Evolutionary conservation across 257 asterid species (phyloP), one percentile per base, ranked within the genome.

Genomic region (Ligustrum vulgare): DNA sequence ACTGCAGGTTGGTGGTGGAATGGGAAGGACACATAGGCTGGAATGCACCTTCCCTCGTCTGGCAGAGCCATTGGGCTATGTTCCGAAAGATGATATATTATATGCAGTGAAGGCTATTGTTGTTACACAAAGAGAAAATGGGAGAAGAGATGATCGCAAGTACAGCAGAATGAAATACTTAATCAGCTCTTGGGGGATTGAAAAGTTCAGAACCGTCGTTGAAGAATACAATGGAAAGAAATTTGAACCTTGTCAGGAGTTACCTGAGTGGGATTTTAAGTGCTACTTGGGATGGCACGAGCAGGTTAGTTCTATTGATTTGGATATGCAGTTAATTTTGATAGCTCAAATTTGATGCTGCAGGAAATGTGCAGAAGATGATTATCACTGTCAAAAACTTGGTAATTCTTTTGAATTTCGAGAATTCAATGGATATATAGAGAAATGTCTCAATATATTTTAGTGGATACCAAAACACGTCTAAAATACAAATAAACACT

Each of bases 241-340:
- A 76, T 89, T 94, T 25, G 90, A 92, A 80, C 90, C 93, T 68
- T 86, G 90, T 83, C 96, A 37, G 18, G 97, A 89, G 75, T 84
- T 94, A 81, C 98, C 98, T 32, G 91, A 94, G 80, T 94, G 99
- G 99, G 90, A 92, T 79, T 94, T 94, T 58, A 89, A 94, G 84
- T 92, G 98, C 87, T 89, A 92, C 85, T 84, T 94, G 87, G 99
- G 99, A 66, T 94, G 99, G 99, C 99, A 92, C 16, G 96, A 94
- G 81, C 98, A 92, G 96, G 99, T 94, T 28, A 36, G 79, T 70
- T 67, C 75, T 32, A n/a, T 28, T 45, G 33, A 35, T 54, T 54
- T 54, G 18, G 35, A 58, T 51, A 31, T 45, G 75, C 31, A 20
- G 67, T 69, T 56, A 8, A 37, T 51, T 51, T 70, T 60, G 35